phyloP scores from a whole-genome alignment of 179 eudicot species.

The Sideroxylon spinosum region DNA sequence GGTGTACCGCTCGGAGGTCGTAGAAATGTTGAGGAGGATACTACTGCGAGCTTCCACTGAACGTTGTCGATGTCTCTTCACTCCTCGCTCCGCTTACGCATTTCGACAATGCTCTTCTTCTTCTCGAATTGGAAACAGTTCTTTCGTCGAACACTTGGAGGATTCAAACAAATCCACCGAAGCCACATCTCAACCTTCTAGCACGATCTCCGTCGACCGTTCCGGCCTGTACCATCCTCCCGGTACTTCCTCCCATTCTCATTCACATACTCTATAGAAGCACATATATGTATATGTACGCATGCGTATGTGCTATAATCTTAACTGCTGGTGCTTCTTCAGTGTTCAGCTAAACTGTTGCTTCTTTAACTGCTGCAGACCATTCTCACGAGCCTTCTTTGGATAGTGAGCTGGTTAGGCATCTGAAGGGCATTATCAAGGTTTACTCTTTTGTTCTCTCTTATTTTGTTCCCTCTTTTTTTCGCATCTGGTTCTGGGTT shows the following conservation, averaged over 20 bases:
- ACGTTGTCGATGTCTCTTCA: neutral
- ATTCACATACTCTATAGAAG: neutral
- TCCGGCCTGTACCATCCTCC: constrained; percentile 9
- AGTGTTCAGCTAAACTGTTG: neutral
- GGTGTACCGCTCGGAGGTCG: neutral
- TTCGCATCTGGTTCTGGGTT: constrained; percentile 19
- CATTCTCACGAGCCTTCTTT: constrained; percentile 66
- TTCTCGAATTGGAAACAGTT: neutral
- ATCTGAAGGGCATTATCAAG: constrained; percentile 82
- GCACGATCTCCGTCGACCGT: constrained; percentile 6
- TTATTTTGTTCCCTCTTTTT: neutral
- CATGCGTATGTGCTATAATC: no score
- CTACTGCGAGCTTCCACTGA: neutral
- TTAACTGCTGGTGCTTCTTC: neutral
- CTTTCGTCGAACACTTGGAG: constrained; percentile 10
- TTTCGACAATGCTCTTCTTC: constrained; percentile 4
- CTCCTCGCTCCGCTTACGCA: neutral
- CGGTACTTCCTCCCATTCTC: neutral
- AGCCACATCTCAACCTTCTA: neutral
- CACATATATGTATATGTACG: no score
- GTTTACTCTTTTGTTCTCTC: constrained; percentile 11
- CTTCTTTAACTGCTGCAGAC: constrained; percentile 37
- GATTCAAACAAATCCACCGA: neutral
- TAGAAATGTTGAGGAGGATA: neutral
- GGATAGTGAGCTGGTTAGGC: constrained; percentile 91